These are phyloP conservation scores for Aureobasidium musti DNA, from an alignment of 2,329 filamentous ascomycete species.

Conservation along the genomic window DNA sequence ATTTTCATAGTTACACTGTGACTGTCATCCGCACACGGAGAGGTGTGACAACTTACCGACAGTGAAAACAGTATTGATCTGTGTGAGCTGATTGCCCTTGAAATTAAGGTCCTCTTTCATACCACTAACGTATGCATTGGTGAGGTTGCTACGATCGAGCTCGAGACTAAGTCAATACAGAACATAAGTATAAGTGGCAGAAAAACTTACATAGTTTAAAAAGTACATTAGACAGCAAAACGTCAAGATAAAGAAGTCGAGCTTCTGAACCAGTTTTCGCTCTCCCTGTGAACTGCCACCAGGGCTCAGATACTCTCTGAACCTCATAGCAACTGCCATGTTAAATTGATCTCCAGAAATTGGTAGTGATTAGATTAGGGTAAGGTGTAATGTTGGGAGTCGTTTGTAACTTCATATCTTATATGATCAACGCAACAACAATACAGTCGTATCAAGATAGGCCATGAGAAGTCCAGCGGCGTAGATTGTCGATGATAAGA, in stretches of 20 bases:
- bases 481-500: neutral
- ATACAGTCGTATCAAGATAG: slow-evolving; percentile 13
- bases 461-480: slow-evolving; percentile 6
- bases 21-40: no score
- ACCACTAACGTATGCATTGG: slow-evolving; percentile 58
- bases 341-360: neutral
- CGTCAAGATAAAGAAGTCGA: slow-evolving; percentile 41
- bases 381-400: neutral
- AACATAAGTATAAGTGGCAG: neutral
- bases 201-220: slow-evolving; percentile 30
- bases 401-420: slow-evolving; percentile 3
- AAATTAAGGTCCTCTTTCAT: slow-evolving; percentile 57
- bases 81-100: slow-evolving; percentile 53
- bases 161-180: slow-evolving; percentile 29
- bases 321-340: slow-evolving; percentile 4
- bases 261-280: slow-evolving; percentile 51
- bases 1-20: neutral
- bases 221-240: slow-evolving; percentile 48
- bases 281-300: slow-evolving; percentile 44
- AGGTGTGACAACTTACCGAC: slow-evolving; percentile 54
- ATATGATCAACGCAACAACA: neutral
- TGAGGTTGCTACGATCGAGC: slow-evolving; percentile 56
- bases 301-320: slow-evolving; percentile 40
- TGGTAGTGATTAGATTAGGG: neutral
- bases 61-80: slow-evolving; percentile 40